Conservation (phyloP, 768 basidiomycete species). For the Postia placenta region DNA sequence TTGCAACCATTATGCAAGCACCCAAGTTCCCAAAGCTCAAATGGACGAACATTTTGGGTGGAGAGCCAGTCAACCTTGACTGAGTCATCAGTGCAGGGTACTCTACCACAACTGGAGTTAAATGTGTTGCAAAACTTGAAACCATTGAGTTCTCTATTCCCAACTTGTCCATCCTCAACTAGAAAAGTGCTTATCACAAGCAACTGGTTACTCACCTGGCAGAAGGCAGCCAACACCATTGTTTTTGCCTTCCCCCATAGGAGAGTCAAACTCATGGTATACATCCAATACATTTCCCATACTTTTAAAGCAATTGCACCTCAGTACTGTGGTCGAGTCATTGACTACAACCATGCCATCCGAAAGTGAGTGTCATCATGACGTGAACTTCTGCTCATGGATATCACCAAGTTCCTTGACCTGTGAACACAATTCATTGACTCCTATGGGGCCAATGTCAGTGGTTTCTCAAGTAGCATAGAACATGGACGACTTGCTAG, state of each 20-base stretch:
- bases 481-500: neutral
- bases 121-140: slow-evolving; percentile 13
- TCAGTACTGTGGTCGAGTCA: slow-evolving; percentile 10
- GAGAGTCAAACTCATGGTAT: slow-evolving; percentile 20
- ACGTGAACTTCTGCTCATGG: slow-evolving; percentile 15
- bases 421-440: slow-evolving; percentile 4
- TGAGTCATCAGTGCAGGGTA: slow-evolving; percentile 17
- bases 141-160: slow-evolving; percentile 8
- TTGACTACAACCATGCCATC: slow-evolving; percentile 27
- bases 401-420: slow-evolving; percentile 13
- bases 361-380: slow-evolving; percentile 18
- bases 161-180: slow-evolving; percentile 12
- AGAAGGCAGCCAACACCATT: slow-evolving; percentile 10
- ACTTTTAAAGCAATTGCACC: slow-evolving; percentile 20
- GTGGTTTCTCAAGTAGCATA: neutral
- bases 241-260: slow-evolving; percentile 24
- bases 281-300: slow-evolving; percentile 18
- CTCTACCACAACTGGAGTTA: slow-evolving; percentile 7
- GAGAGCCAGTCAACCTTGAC: slow-evolving; percentile 25
- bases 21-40: slow-evolving; percentile 21
- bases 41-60: slow-evolving; percentile 23
- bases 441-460: neutral
- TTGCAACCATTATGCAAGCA: too few species aligned
- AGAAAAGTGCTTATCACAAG: slow-evolving; percentile 10
- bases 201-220: slow-evolving; percentile 24